These are phyloP conservation scores for Lipomyces starkeyi DNA, from an alignment of 805 yeast genomes.

Conservation along the genomic window DNA sequence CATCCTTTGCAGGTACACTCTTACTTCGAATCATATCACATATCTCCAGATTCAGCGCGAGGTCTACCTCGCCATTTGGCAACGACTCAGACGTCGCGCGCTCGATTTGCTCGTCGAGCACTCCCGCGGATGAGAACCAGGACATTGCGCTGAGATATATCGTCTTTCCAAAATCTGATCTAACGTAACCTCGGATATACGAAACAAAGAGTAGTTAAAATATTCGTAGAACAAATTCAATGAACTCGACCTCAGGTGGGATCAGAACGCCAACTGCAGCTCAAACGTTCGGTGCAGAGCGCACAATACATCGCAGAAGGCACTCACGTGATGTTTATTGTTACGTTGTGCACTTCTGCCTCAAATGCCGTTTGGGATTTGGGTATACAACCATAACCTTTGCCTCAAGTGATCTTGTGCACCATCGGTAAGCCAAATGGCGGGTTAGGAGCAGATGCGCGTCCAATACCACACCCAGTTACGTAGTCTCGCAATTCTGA, in stretches of 20 bases:
- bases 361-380: not conserved
- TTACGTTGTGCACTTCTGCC: not conserved
- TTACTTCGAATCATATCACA: constrained; percentile 87
- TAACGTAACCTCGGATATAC: not conserved
- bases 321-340: not conserved
- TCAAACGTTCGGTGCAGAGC: too few species aligned
- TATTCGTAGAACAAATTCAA: not conserved
- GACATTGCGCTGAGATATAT: constrained; percentile 47
- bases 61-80: constrained; percentile 87
- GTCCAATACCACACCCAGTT: not conserved
- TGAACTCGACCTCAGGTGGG: not conserved
- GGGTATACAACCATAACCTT: not conserved
- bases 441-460: not conserved
- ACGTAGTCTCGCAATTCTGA: not conserved
- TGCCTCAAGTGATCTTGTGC: not conserved
- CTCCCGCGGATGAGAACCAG: constrained; percentile 34
- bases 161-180: not conserved
- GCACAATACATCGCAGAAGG: not conserved
- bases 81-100: constrained; percentile 88
- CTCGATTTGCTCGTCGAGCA: constrained; percentile 50
- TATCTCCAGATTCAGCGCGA: constrained; percentile 74
- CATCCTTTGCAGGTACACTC: constrained; percentile 75
- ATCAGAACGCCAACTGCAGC: not conserved
- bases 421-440: not conserved
- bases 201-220: not conserved